Evolutionary conservation across 2,329 filamentous ascomycete genomes (phyloP).

Genomic region (Sphaerulina vaccinii): DNA sequence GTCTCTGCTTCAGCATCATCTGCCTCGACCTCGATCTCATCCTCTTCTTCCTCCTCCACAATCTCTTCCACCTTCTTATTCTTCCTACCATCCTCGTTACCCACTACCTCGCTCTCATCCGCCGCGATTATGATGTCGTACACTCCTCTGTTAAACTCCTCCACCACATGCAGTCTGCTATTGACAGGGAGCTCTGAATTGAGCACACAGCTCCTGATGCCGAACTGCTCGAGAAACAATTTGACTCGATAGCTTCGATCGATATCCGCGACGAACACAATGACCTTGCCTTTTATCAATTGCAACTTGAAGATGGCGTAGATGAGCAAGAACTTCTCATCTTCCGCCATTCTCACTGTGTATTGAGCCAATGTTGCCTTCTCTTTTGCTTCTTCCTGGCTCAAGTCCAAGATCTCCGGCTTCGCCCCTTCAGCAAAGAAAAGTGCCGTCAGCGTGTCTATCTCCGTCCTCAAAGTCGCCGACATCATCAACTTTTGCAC

Average conservation of each 20-base stretch:
- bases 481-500: conserved; percentile 93
- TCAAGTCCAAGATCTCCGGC: conserved; percentile 76
- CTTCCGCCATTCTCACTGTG: conserved; percentile 88
- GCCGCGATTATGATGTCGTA: conserved; percentile 98
- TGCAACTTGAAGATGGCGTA: conserved; percentile 96
- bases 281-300: conserved; percentile 87
- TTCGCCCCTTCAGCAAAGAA: conserved; percentile 63
- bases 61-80: conserved; percentile 32
- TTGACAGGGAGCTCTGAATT: conserved; percentile 95
- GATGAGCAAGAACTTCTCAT: conserved; percentile 90
- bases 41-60: conserved; percentile 28
- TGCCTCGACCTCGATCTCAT: conserved; percentile 34
- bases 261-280: conserved; percentile 80
- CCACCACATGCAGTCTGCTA: conserved; percentile 87
- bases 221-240: conserved; percentile 94
- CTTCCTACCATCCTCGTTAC: conserved; percentile 54
- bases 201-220: conserved; percentile 85
- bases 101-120: conserved; percentile 83
- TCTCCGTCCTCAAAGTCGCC: conserved; percentile 83
- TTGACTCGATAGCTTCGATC: conserved; percentile 90
- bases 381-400: conserved; percentile 64
- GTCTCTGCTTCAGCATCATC: conserved; percentile 24
- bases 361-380: conserved; percentile 76
- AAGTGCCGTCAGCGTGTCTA: conserved; percentile 78
- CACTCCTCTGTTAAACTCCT: conserved; percentile 94